phyloP scores from a whole-genome alignment of 2,329 filamentous ascomycete species.

The Scedosporium aurantiacum region DNA sequence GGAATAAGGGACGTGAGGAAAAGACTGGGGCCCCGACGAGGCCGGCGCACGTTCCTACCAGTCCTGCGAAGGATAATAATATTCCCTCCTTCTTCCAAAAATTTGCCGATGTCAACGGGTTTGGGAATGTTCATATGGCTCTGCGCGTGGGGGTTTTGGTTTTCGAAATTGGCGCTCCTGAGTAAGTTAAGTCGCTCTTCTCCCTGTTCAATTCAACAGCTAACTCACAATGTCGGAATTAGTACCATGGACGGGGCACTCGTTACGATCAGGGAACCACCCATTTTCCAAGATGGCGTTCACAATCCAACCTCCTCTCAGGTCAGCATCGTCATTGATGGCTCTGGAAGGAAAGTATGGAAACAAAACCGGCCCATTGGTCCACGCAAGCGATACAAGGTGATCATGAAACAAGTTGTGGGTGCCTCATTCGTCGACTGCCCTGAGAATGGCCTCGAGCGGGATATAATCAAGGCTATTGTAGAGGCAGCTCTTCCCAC shows the following conservation, averaged over 20 bases:
- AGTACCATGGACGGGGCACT: slow-evolving; percentile 17
- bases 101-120: slow-evolving; percentile 22
- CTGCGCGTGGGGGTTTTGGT: slow-evolving; percentile 26
- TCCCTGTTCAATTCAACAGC: not conserved
- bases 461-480: slow-evolving; percentile 5
- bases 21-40: slow-evolving; percentile 13
- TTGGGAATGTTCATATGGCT: slow-evolving; percentile 28
- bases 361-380: not conserved
- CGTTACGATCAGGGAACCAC: slow-evolving; percentile 16
- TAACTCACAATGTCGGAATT: not conserved
- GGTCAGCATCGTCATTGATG: not conserved
- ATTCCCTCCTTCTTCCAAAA: slow-evolving; percentile 20
- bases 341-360: not conserved
- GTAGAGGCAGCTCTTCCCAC: slow-evolving; percentile 6
- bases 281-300: not conserved
- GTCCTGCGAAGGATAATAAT: slow-evolving; percentile 12
- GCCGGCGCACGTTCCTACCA: slow-evolving; percentile 12
- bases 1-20: slow-evolving; percentile 8
- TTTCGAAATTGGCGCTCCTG: slow-evolving; percentile 26
- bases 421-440: slow-evolving; percentile 23
- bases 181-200: slow-evolving; percentile 17
- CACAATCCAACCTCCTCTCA: not conserved
- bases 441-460: slow-evolving; percentile 6
- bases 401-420: slow-evolving; percentile 28
- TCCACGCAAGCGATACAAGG: slow-evolving; percentile 22